Percentiles rank a stretch among this genome's conserved stretches.
These are phyloP conservation scores for Collybiopsis confluens DNA, from an alignment of 768 basidiomycete genomes.

Conservation along the genomic window DNA sequence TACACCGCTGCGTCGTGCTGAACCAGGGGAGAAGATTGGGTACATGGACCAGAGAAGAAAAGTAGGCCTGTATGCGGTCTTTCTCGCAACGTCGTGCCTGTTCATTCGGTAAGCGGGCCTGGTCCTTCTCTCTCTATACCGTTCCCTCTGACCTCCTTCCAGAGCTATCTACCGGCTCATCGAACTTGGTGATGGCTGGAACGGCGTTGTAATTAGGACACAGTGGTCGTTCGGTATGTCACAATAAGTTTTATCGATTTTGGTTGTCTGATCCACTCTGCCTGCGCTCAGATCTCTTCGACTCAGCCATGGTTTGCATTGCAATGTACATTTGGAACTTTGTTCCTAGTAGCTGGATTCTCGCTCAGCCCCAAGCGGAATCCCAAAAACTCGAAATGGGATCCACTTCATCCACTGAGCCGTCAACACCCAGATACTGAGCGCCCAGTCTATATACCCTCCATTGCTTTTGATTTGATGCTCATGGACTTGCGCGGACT, in stretches of 20 bases:
- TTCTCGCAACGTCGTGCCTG: slow-evolving; percentile 10
- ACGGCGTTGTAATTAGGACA: slow-evolving; percentile 37
- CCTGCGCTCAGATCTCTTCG: slow-evolving; percentile 14
- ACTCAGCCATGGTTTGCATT: slow-evolving; percentile 26
- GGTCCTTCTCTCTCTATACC: not conserved
- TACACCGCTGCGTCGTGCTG: slow-evolving; percentile 18
- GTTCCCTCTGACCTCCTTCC: not conserved
- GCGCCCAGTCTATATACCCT: too few relatives aligned
- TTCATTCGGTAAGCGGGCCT: not conserved
- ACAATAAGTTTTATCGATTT: not conserved
- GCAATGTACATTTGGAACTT: slow-evolving; percentile 26
- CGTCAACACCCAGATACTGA: not conserved
- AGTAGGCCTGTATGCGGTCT: not conserved
- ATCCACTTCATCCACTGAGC: not conserved
- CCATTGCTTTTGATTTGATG: too few relatives aligned
- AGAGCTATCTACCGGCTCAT: slow-evolving; percentile 39
- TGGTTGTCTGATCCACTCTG: not conserved
- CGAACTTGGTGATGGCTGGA: slow-evolving; percentile 41
- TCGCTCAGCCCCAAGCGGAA: not conserved
- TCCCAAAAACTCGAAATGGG: not conserved
- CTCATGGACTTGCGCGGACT: too few relatives aligned
- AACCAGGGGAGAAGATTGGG: slow-evolving; percentile 28
- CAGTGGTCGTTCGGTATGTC: slow-evolving; percentile 37
- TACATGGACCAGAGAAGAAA: slow-evolving; percentile 39
- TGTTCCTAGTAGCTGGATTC: slow-evolving; percentile 20